These are phyloP conservation scores for Venturia oleaginea DNA, from an alignment of 2,329 filamentous ascomycete genomes.

Conservation along the genomic window DNA sequence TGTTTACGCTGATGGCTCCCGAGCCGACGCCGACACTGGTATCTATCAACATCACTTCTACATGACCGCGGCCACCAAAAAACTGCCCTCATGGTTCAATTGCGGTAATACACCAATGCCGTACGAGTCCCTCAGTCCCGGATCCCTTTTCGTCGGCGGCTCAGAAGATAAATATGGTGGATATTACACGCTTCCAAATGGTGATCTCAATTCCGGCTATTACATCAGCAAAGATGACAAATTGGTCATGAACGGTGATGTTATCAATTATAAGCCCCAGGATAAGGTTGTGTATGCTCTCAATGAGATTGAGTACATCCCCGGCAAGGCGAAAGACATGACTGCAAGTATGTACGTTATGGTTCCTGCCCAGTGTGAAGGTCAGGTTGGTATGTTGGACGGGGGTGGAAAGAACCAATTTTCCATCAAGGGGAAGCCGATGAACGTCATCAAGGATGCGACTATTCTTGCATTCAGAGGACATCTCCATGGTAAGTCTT, in stretches of 20 bases:
- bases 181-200: not conserved
- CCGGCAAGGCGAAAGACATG: not conserved
- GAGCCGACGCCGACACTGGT: not conserved
- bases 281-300: not conserved
- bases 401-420: not conserved
- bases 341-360: not conserved
- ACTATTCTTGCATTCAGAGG: not conserved
- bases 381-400: not conserved
- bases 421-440: not conserved
- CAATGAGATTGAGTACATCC: slow-evolving; percentile 1
- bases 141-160: not conserved
- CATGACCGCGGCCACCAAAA: not conserved
- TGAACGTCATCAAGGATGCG: not conserved
- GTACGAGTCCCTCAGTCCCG: not conserved
- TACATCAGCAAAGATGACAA: not conserved
- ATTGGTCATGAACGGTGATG: not conserved
- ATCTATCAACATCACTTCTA: slow-evolving; percentile 4
- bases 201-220: not conserved
- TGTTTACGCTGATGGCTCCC: not conserved
- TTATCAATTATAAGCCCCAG: not conserved
- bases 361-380: not conserved
- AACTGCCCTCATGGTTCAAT: not conserved
- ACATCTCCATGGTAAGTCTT: not conserved
- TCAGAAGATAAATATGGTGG: not conserved
- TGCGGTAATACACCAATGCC: not conserved